Percentiles rank a stretch among this genome's conserved stretches.
Evolutionary conservation across 2,329 filamentous ascomycete species (phyloP).

Genomic region (Didymella keratinophila): DNA sequence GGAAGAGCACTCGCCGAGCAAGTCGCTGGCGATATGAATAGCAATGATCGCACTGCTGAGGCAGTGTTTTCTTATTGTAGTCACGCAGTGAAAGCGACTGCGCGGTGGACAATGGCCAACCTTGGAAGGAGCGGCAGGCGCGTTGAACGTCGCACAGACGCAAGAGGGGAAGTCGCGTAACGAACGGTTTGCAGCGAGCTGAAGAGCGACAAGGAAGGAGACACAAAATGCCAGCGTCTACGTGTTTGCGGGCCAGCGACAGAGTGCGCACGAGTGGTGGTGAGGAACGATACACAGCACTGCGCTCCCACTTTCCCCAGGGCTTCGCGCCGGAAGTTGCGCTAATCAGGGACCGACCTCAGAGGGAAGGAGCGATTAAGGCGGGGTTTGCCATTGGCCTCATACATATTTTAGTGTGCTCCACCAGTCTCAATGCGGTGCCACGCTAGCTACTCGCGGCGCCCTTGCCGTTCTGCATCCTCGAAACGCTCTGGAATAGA

Average conservation of each 20-base stretch:
- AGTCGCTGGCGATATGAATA: constrained; percentile 29
- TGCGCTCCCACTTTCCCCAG: constrained; percentile 10
- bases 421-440: constrained; percentile 32
- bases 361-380: constrained; percentile 5
- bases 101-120: constrained; percentile 20
- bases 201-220: constrained; percentile 32
- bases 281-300: constrained; percentile 12
- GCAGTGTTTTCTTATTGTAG: constrained; percentile 22
- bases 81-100: constrained; percentile 28
- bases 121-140: constrained; percentile 35
- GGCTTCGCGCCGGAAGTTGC: constrained; percentile 12
- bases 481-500: constrained; percentile 21
- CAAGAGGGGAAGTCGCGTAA: constrained; percentile 25
- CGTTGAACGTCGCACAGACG: constrained; percentile 25
- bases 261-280: constrained; percentile 37
- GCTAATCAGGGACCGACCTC: constrained; percentile 12
- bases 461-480: constrained; percentile 12
- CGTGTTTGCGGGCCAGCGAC: constrained; percentile 25
- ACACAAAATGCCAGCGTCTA: constrained; percentile 40
- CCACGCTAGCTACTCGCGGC: constrained; percentile 39
- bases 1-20: constrained; percentile 28
- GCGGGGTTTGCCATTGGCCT: constrained; percentile 23
- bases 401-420: constrained; percentile 23
- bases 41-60: constrained; percentile 15
- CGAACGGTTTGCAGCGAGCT: constrained; percentile 16